phyloP scores from a whole-genome alignment of 2,329 filamentous ascomycete species.

The Cryphonectria radicalis region DNA sequence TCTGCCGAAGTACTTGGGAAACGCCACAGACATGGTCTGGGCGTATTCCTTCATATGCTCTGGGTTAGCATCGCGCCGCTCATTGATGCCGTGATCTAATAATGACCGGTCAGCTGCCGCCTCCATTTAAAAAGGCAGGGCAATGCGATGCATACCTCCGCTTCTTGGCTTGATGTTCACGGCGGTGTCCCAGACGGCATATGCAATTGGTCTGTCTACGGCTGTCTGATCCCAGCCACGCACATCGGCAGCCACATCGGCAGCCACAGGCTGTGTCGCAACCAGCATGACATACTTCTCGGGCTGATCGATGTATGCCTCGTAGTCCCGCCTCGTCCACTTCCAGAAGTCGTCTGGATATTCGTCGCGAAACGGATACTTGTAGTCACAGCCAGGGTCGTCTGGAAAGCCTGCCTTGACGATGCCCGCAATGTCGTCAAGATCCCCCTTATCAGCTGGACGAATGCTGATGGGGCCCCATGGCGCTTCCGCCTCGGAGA shows the following conservation, averaged over 20 bases:
- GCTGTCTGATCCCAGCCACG: not conserved
- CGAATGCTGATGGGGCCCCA: not conserved
- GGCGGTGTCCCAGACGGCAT: slow-evolving; percentile 2
- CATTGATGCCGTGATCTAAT: not conserved
- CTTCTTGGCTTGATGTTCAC: not conserved
- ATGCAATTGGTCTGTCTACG: not conserved
- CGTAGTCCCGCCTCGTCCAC: not conserved
- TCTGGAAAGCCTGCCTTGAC: not conserved
- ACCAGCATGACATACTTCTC: slow-evolving; percentile 1
- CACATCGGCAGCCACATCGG: not conserved
- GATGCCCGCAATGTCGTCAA: not conserved
- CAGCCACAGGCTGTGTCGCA: not conserved
- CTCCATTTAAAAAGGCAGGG: not conserved
- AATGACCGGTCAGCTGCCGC: not conserved
- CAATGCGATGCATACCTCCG: not conserved
- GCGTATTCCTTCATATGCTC: not conserved
- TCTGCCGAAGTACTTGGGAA: not conserved
- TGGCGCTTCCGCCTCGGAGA: not conserved
- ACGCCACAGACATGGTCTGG: not conserved
- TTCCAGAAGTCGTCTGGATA: not conserved
- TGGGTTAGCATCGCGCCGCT: slow-evolving; percentile 3
- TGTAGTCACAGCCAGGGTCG: slow-evolving; percentile 1
- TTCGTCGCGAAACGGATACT: not conserved
- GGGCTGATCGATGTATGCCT: not conserved
- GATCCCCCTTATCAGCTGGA: not conserved